Evolutionary conservation across 1,139 yeast genomes (phyloP).

Genomic region (Sugiyamaella novakii): DNA sequence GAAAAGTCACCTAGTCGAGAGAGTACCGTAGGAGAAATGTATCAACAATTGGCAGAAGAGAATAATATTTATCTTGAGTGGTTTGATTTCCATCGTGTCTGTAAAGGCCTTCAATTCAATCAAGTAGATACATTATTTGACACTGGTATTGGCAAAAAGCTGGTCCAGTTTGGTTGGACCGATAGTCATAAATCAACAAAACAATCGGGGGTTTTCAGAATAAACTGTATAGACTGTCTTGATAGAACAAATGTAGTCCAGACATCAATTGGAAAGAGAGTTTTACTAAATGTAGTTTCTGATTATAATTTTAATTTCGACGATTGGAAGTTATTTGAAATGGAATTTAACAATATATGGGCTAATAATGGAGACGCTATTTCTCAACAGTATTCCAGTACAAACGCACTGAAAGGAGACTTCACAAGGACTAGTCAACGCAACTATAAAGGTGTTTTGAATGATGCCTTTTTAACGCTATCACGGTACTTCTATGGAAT

Average conservation of each 20-base stretch:
- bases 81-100: constrained; percentile 50
- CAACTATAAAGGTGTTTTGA: constrained; percentile 45
- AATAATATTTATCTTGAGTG: constrained; percentile 40
- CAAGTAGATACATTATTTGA: constrained; percentile 41
- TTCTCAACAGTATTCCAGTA: constrained; percentile 49
- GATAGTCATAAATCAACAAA: constrained; percentile 28
- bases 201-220: constrained; percentile 45
- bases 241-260: constrained; percentile 49
- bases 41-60: constrained; percentile 36
- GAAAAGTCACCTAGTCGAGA: constrained; percentile 44
- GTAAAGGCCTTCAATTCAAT: constrained; percentile 47
- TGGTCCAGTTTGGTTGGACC: constrained; percentile 40
- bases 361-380: constrained; percentile 51
- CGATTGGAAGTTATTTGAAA: constrained; percentile 18
- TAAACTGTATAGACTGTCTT: constrained; percentile 49
- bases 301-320: constrained; percentile 26
- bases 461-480: constrained; percentile 47
- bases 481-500: constrained; percentile 48
- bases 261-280: constrained; percentile 40
- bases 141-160: constrained; percentile 31
- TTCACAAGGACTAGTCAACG: constrained; percentile 48
- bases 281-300: constrained; percentile 37
- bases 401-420: constrained; percentile 51
- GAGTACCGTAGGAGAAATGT: constrained; percentile 42
- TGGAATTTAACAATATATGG: constrained; percentile 43